A percentile compares a stretch with the other conserved stretches of the same genome.
These are phyloP conservation scores for Clavulina sp. DNA, from an alignment of 768 basidiomycete genomes.

Conservation along the genomic window DNA sequence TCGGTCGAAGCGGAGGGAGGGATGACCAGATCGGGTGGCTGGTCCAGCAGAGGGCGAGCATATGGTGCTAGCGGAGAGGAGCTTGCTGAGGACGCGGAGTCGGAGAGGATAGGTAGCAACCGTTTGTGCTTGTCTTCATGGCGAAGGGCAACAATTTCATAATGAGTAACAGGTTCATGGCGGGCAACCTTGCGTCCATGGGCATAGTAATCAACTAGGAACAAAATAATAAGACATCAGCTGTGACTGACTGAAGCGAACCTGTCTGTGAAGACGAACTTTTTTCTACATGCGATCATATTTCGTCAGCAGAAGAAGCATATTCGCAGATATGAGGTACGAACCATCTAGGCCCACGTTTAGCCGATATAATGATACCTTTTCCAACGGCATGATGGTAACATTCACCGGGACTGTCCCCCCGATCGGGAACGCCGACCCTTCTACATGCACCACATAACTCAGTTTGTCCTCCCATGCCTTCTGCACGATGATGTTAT, in stretches of 20 bases:
- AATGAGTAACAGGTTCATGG: conserved; percentile 43
- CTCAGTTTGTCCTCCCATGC: conserved; percentile 83
- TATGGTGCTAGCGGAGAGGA: conserved; percentile 10
- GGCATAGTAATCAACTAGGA: conserved; percentile 52
- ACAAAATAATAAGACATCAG: neutral
- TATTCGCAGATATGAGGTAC: conserved; percentile 13
- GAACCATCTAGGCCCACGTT: conserved; percentile 65
- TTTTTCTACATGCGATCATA: conserved; percentile 5
- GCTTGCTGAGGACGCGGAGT: conserved; percentile 36
- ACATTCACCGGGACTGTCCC: conserved; percentile 64
- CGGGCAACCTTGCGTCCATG: conserved; percentile 48
- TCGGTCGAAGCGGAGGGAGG: neutral
- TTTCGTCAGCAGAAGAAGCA: neutral
- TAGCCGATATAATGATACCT: conserved; percentile 64
- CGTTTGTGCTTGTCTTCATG: conserved; percentile 37
- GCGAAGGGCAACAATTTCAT: conserved; percentile 46
- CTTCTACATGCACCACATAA: conserved; percentile 58
- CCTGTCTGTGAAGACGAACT: conserved; percentile 5
- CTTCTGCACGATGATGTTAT: conserved; percentile 65
- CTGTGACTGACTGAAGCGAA: neutral
- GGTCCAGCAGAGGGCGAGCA: neutral
- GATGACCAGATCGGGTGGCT: neutral
- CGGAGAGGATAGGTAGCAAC: conserved; percentile 63
- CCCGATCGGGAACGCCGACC: conserved; percentile 67
- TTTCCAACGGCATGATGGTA: conserved; percentile 65